Base-by-base conservation (phyloP, 345 rosid genomes). In the Eutrema japonicum region DNA sequence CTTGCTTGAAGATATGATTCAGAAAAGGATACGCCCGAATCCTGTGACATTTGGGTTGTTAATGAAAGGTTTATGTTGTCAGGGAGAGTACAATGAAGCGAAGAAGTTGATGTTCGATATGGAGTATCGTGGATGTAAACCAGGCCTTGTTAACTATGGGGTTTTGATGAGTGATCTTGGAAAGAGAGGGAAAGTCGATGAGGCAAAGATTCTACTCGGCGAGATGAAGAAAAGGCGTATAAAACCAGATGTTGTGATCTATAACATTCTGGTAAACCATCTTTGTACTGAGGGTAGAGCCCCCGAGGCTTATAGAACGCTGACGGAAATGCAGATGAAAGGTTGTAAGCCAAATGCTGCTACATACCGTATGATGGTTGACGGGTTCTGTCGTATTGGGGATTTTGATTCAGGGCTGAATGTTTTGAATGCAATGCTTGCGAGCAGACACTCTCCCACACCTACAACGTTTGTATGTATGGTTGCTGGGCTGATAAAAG, bases 71-170 rank as follows among this genome's bases (percentile, higher is more conserved):
- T 78, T 88, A 76, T 94, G 98, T 65, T 37, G 53, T 10, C 43
- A 38, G 3, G 96, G 86, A 5, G 89, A 87, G 69, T 80, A 81
- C 33, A 75, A 70, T 41, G 91, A 84, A 82, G 97, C 97, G 0
- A 83, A 82, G 74, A 90, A 86, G 75, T 2, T 90, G 78, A 82
- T 90, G 87, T 90, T 90, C 3, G 98, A 91, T 73, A 91, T 94
- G 98, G 98, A 88, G 37, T 94, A 94, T 74, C 76, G 77, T 69
- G 95, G 97, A 3, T 94, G 98, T 76, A 91, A 88, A 64, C 92
- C 93, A 0, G 57, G 67, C 12, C 65, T 77, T 6, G 67, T 88
- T 7, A 94, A 94, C 59, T 93, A 80, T 46, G 96, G 97, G 14
- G 84, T 91, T 71, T 78, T 94, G 89, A 83, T 91, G 89, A 87